These are phyloP conservation scores for Eucalyptus erythrocorys DNA, from an alignment of 345 rosid species.

Conservation along the genomic window DNA sequence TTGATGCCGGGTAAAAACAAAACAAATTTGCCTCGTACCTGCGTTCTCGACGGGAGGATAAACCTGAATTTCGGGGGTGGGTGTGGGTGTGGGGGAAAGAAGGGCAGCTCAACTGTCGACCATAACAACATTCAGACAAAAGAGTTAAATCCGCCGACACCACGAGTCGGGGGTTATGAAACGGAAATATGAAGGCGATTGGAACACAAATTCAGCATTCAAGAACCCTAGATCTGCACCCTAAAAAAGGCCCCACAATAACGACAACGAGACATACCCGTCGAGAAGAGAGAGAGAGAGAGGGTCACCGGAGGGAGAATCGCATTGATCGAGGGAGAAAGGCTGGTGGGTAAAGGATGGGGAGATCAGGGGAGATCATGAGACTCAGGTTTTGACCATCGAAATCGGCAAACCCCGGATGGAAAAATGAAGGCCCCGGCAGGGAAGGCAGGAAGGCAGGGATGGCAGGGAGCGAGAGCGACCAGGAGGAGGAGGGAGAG, in stretches of 20 bases:
- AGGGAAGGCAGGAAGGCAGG: neutral
- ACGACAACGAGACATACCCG: neutral
- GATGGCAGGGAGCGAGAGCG: neutral
- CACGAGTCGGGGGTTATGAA: neutral
- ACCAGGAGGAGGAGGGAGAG: too few relatives aligned
- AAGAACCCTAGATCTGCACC: slow-evolving; percentile 44
- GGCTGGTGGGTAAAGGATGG: neutral
- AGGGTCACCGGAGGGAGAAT: neutral
- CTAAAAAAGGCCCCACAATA: neutral
- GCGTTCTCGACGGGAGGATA: neutral
- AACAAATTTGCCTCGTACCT: neutral
- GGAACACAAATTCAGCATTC: neutral
- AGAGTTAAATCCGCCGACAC: neutral
- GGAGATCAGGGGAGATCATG: neutral
- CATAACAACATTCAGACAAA: neutral
- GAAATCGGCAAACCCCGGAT: neutral
- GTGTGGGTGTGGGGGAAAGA: neutral
- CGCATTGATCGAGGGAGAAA: neutral
- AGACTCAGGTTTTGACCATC: neutral
- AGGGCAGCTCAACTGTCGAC: slow-evolving; percentile 5
- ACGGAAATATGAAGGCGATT: neutral
- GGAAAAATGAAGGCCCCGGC: neutral
- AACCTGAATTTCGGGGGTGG: too few relatives aligned
- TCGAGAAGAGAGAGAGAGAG: neutral
- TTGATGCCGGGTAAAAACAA: neutral